These are phyloP conservation scores for Tylopilus sp. DNA, from an alignment of 768 basidiomycete genomes.

Conservation along the genomic window DNA sequence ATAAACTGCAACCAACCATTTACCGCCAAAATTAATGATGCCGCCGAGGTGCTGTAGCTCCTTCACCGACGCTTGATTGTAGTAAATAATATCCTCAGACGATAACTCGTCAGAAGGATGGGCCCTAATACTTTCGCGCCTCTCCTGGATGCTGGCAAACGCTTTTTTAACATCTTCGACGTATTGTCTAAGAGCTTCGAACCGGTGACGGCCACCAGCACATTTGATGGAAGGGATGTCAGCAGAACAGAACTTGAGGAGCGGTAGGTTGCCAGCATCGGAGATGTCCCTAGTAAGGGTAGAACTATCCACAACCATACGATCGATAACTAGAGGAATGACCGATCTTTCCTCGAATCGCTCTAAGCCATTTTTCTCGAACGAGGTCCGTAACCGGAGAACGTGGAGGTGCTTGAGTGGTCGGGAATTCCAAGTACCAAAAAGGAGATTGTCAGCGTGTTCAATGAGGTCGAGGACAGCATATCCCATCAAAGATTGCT, in stretches of 20 bases:
- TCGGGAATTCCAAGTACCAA: background rate
- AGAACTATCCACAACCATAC: background rate
- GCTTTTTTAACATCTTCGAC: background rate
- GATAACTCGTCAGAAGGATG: background rate
- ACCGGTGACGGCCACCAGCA: background rate
- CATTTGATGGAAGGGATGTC: background rate
- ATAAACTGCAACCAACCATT: background rate
- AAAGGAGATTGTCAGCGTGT: background rate
- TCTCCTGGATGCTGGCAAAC: background rate
- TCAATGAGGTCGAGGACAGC: background rate
- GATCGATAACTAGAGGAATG: background rate
- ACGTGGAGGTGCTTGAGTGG: background rate
- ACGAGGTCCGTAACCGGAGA: background rate
- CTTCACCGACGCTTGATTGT: background rate
- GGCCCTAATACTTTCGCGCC: background rate
- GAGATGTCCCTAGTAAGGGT: background rate
- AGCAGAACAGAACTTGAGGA: background rate
- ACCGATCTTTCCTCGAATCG: background rate
- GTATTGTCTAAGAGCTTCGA: background rate
- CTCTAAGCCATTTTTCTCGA: background rate
- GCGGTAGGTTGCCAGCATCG: background rate
- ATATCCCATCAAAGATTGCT: background rate
- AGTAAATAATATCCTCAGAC: background rate
- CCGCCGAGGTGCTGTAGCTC: background rate
- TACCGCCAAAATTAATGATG: background rate